phyloP scores from a whole-genome alignment of 495 filamentous ascomycete genomes.

The Podospora comata region DNA sequence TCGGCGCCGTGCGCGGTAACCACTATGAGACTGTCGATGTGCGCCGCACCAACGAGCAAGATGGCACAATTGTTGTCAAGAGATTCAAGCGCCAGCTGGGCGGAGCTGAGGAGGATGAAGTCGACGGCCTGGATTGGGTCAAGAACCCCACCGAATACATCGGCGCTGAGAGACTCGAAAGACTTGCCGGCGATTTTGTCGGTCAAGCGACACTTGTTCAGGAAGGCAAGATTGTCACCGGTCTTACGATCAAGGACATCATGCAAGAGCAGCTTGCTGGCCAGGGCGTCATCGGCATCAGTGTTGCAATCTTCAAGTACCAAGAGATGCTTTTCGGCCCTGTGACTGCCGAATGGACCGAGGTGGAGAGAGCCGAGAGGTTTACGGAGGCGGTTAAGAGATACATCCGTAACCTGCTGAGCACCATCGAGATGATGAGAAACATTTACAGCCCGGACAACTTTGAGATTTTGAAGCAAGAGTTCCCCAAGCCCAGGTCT shows the following conservation, averaged over 20 bases:
- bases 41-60: slow-evolving; percentile 12
- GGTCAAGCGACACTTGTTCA: slow-evolving; percentile 11
- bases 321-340: slow-evolving; percentile 8
- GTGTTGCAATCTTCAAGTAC: slow-evolving; percentile 24
- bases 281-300: slow-evolving; percentile 16
- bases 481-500: slow-evolving; percentile 10
- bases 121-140: slow-evolving; percentile 19
- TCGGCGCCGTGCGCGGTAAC: slow-evolving; percentile 2
- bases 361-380: slow-evolving; percentile 4
- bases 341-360: not conserved
- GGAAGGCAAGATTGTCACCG: slow-evolving; percentile 5
- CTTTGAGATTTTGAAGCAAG: not conserved
- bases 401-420: slow-evolving; percentile 8
- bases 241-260: slow-evolving; percentile 16
- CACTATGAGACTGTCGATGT: slow-evolving; percentile 23
- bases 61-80: slow-evolving; percentile 26
- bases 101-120: slow-evolving; percentile 4
- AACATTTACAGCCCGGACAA: slow-evolving; percentile 15
- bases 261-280: slow-evolving; percentile 1
- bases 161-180: slow-evolving; percentile 15
- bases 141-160: slow-evolving; percentile 18
- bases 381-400: not conserved
- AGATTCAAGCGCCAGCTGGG: slow-evolving; percentile 27
- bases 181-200: not conserved
- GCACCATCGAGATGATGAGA: slow-evolving; percentile 11